These are phyloP conservation scores for Hypoxylon lenormandii DNA, from an alignment of 495 filamentous ascomycete species.

Conservation along the genomic window DNA sequence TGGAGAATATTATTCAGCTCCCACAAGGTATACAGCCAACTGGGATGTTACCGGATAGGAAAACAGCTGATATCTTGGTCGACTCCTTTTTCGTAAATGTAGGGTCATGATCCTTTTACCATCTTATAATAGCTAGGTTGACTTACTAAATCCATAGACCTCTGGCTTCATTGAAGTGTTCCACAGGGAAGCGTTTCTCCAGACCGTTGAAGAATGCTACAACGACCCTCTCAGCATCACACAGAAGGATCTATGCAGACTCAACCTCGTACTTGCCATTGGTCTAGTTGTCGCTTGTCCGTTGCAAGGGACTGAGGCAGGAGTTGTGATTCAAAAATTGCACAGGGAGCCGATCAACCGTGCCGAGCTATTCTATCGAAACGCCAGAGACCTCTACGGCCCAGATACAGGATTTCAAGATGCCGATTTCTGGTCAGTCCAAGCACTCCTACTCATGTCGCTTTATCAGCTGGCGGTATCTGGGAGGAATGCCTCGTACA, in stretches of 20 bases:
- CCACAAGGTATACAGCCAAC: conserved; percentile 60
- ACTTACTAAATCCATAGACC: conserved; percentile 56
- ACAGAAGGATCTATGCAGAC: conserved; percentile 64
- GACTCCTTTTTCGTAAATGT: conserved; percentile 72
- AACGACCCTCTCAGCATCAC: conserved; percentile 63
- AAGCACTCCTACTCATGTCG: conserved; percentile 70
- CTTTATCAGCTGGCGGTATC: conserved; percentile 69
- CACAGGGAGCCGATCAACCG: conserved; percentile 52
- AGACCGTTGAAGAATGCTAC: conserved; percentile 64
- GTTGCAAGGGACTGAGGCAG: conserved; percentile 59
- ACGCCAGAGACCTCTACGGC: conserved; percentile 67
- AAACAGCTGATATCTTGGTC: conserved; percentile 66
- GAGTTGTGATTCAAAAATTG: conserved; percentile 64
- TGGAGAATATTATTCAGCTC: conserved; percentile 69
- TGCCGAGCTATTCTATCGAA: conserved; percentile 70
- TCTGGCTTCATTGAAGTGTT: conserved; percentile 69
- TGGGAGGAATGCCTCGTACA: conserved; percentile 70
- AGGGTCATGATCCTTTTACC: conserved; percentile 31
- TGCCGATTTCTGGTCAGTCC: conserved; percentile 72
- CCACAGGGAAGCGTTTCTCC: conserved; percentile 62
- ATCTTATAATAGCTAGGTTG: neutral
- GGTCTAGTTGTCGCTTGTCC: conserved; percentile 70
- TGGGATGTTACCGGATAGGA: conserved; percentile 65
- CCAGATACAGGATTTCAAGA: conserved; percentile 70
- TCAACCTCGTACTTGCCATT: conserved; percentile 70